Base-by-base conservation (phyloP, 2,329 filamentous ascomycete genomes). In the Fusarium sp. region DNA sequence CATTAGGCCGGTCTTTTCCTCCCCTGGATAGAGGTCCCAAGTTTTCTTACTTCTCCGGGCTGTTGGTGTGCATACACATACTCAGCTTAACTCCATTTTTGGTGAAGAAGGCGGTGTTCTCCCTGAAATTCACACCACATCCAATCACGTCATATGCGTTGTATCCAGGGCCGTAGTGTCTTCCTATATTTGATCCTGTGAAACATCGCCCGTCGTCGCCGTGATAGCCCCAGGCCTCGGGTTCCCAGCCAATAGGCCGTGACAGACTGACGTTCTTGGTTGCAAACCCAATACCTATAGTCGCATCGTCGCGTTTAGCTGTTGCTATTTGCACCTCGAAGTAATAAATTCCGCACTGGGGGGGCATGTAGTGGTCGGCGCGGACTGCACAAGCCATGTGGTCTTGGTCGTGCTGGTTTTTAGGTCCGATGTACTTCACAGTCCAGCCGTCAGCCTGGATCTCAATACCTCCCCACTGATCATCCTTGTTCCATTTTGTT, bases 321-420 rank as follows among this genome's bases (percentile, higher is more conserved):
- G 84, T 82, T 31, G 87, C 64, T 52, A 90, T 84, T 21, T 82
- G 82, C 29, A 92, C 86, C 79, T 99, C 96, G 78, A 91, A 99
- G 80, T 99, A 99, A 81, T 97, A 99, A 66, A 99, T 92, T 4
- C 96, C 96, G 74, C 93, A 96, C 78, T 97, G 92, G 39, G 90
- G 87, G 8, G 96, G 94, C 90, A 98, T 98, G 54, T 91, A 89
- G 79, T 94, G 87, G 80, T 99, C 93, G 33, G 95, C 90, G 62
- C 96, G 90, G 64, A 97, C 90, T 18, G 93, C 90, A 39, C 91
- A 94, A 23, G 94, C 93, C 80, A 98, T 96, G 78, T 93, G 85
- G 12, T 91, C 89, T 56, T 86, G 84, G 55, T 89, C 87, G 63
- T 81, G 80, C 25, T 84, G 78, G 29, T 80, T 82, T 76, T 86